Evolutionary conservation across 2,329 filamentous ascomycete species (phyloP).

Genomic region (Cordyceps cicadae): DNA sequence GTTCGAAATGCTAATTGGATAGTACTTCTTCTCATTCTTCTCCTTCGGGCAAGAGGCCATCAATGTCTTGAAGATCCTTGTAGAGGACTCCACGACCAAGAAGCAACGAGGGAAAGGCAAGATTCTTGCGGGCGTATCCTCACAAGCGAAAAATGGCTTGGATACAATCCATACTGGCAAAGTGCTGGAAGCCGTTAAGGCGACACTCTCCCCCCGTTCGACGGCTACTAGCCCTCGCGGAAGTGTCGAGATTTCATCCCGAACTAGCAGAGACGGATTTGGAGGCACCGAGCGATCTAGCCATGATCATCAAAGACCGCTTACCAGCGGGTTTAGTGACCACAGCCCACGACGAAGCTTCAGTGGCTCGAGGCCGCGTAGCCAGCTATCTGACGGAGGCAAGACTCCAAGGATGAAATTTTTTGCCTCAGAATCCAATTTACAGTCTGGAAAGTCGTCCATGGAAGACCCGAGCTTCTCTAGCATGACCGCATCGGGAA

Average conservation of each 20-base stretch:
- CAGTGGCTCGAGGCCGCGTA: slow-evolving; percentile 49
- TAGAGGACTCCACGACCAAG: slow-evolving; percentile 50
- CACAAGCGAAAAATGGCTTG: slow-evolving; percentile 20
- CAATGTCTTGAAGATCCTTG: slow-evolving; percentile 63
- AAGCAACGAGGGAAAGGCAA: slow-evolving; percentile 14
- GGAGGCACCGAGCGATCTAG: slow-evolving; percentile 41
- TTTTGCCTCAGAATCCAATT: slow-evolving; percentile 66
- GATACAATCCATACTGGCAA: slow-evolving; percentile 30
- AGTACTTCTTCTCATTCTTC: slow-evolving; percentile 98
- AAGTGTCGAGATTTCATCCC: slow-evolving; percentile 42
- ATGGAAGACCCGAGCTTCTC: slow-evolving; percentile 68
- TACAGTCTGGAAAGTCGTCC: slow-evolving; percentile 49
- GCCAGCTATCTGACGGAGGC: slow-evolving; percentile 35
- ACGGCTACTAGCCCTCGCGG: slow-evolving; percentile 43
- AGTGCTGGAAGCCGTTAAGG: slow-evolving; percentile 50
- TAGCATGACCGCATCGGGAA: slow-evolving; percentile 58
- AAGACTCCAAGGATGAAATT: slow-evolving; percentile 35
- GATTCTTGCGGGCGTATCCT: slow-evolving; percentile 13
- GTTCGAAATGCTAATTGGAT: slow-evolving; percentile 5
- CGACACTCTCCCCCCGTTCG: slow-evolving; percentile 46
- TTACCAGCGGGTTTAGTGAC: slow-evolving; percentile 35
- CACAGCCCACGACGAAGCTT: slow-evolving; percentile 50
- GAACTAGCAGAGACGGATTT: slow-evolving; percentile 47
- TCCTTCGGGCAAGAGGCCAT: slow-evolving; percentile 76
- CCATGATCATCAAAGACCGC: slow-evolving; percentile 31